phyloP scores from a whole-genome alignment of 495 filamentous ascomycete species.

The Talaromyces ruber region DNA sequence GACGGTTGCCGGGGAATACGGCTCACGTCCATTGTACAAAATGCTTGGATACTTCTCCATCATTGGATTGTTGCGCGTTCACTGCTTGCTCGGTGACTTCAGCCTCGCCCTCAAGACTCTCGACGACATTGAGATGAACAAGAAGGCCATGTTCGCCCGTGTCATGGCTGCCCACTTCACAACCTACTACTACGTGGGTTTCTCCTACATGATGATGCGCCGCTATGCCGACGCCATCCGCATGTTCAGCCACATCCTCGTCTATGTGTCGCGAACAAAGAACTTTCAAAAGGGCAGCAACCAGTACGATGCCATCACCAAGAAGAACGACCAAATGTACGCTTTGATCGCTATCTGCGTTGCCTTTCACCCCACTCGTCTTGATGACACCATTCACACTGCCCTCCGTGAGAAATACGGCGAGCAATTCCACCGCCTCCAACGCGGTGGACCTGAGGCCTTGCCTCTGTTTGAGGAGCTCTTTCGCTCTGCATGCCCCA shows the following conservation, averaged over 20 bases:
- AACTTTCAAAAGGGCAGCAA: constrained; percentile 97
- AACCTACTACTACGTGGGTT: constrained; percentile 99
- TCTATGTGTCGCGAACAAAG: constrained; percentile 98
- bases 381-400: constrained; percentile 98
- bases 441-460: constrained; percentile 89
- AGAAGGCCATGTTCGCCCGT: constrained; percentile 99
- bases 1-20: constrained; percentile 87
- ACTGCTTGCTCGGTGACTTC: constrained; percentile 95
- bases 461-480: constrained; percentile 95
- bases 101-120: constrained; percentile 96
- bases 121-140: constrained; percentile 98
- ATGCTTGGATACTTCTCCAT: constrained; percentile 99
- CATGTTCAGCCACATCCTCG: constrained; percentile 98
- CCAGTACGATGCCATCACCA: constrained; percentile 94
- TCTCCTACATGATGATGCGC: constrained; percentile 99
- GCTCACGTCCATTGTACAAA: constrained; percentile 82
- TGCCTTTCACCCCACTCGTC: constrained; percentile 88
- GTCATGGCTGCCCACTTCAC: constrained; percentile 99
- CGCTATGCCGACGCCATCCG: constrained; percentile 97
- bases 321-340: constrained; percentile 99
- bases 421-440: constrained; percentile 90
- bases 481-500: constrained; percentile 91
- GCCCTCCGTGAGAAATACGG: constrained; percentile 97
- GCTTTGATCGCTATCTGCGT: constrained; percentile 98
- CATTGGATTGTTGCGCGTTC: constrained; percentile 91